phyloP scores from a whole-genome alignment of 2,329 filamentous ascomycete species.

The Cytospora piceae region DNA sequence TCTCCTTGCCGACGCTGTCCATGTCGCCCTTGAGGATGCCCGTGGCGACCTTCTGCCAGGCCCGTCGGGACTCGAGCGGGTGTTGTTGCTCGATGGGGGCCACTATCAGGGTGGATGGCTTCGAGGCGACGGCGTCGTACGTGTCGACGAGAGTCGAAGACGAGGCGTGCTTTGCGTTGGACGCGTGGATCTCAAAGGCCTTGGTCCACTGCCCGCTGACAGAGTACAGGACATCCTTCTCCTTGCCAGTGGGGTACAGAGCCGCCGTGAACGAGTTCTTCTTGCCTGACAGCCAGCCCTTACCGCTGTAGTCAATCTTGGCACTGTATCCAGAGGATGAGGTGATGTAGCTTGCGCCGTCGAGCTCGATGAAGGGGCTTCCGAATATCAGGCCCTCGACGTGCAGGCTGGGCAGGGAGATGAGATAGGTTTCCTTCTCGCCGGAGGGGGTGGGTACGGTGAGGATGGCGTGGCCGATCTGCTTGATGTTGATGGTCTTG shows the following conservation, averaged over 20 bases:
- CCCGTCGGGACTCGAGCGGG: constrained; percentile 82
- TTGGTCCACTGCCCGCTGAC: constrained; percentile 90
- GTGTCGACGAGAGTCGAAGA: constrained; percentile 55
- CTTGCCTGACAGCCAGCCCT: constrained; percentile 93
- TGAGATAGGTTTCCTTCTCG: constrained; percentile 74
- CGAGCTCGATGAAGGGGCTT: constrained; percentile 87
- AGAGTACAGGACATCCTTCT: constrained; percentile 78
- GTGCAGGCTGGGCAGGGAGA: constrained; percentile 87
- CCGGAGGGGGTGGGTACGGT: constrained; percentile 62
- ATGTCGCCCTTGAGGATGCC: constrained; percentile 84
- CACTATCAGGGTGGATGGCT: constrained; percentile 70
- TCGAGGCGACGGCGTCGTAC: constrained; percentile 62
- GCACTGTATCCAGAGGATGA: constrained; percentile 85
- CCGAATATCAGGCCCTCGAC: constrained; percentile 91
- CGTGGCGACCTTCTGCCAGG: constrained; percentile 83
- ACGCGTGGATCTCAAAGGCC: constrained; percentile 75
- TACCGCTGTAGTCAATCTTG: constrained; percentile 91
- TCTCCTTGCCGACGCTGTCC: constrained; percentile 76
- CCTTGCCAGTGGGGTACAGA: constrained; percentile 71
- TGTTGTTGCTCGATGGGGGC: constrained; percentile 79
- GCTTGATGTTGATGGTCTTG: constrained; percentile 91
- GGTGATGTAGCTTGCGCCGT: constrained; percentile 81
- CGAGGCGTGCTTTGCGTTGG: constrained; percentile 55
- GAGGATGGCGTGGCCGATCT: constrained; percentile 86
- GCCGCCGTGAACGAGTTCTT: constrained; percentile 86